Conservation (phyloP, 345 rosid genomes). For the Syzygium oleosum region DNA sequence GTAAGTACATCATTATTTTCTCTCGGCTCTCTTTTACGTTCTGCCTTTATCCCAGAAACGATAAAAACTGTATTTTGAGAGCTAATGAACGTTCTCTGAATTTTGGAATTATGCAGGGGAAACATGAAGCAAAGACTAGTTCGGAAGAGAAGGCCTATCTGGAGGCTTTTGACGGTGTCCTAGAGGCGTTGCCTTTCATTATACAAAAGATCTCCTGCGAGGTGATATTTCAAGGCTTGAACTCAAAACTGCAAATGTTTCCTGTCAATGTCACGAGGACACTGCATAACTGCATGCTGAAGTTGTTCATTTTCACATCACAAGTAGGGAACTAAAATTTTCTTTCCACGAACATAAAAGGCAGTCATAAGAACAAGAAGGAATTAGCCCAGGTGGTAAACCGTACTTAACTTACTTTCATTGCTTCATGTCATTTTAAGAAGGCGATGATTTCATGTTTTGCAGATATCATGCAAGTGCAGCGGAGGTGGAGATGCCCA, state of each 20-base stretch:
- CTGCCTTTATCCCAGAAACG: background rate
- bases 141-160: conserved; percentile 10
- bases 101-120: conserved; percentile 8
- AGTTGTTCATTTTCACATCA: background rate
- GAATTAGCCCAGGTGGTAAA: background rate
- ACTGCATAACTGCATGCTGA: background rate
- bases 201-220: conserved; percentile 36
- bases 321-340: background rate
- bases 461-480: conserved; percentile 44
- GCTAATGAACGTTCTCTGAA: background rate
- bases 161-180: conserved; percentile 14
- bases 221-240: conserved; percentile 8
- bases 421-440: background rate
- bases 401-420: background rate
- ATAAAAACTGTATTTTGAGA: background rate
- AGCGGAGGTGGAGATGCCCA: conserved; percentile 36
- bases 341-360: background rate
- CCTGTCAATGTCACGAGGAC: background rate
- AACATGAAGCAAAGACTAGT: background rate
- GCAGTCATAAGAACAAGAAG: background rate
- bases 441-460: background rate
- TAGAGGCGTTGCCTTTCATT: conserved; percentile 19
- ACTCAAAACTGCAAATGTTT: background rate
- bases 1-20: conserved; percentile 3
- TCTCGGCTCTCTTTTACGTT: background rate